These are phyloP conservation scores for Periconia sp. DNA, from an alignment of 2,329 filamentous ascomycete species.

Conservation along the genomic window DNA sequence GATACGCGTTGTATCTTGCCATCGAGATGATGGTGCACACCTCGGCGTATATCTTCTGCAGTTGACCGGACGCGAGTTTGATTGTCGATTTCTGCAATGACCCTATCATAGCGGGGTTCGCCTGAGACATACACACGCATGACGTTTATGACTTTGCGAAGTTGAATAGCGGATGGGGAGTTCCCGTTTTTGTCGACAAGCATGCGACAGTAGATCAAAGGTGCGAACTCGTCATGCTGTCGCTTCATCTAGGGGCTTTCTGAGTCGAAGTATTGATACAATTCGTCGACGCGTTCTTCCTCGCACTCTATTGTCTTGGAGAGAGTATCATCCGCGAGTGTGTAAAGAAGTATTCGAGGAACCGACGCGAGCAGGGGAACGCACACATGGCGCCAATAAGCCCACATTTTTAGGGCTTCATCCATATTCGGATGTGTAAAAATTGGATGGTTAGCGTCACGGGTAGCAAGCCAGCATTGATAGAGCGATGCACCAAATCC, in stretches of 20 bases:
- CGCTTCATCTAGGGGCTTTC: background rate
- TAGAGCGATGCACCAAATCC: too few species aligned
- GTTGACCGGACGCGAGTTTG: background rate
- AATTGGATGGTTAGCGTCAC: too few species aligned
- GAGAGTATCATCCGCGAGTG: background rate
- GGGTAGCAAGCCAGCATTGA: too few species aligned
- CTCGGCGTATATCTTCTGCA: background rate
- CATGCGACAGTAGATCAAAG: background rate
- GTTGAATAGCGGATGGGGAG: background rate
- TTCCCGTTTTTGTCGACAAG: background rate
- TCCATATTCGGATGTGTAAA: too few species aligned
- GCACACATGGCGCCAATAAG: too few species aligned
- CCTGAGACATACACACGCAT: background rate
- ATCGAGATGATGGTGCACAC: background rate
- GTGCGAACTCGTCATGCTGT: background rate
- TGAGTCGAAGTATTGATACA: background rate
- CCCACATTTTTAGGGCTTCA: too few species aligned
- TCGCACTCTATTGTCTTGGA: background rate
- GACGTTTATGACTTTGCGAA: background rate
- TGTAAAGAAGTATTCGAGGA: background rate
- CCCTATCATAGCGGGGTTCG: background rate
- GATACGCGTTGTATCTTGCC: background rate
- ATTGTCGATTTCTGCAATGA: background rate
- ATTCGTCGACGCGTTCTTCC: background rate
- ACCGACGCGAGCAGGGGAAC: background rate